Base-by-base conservation (phyloP, 2,329 filamentous ascomycete species). In the Aspergillus sergii region DNA sequence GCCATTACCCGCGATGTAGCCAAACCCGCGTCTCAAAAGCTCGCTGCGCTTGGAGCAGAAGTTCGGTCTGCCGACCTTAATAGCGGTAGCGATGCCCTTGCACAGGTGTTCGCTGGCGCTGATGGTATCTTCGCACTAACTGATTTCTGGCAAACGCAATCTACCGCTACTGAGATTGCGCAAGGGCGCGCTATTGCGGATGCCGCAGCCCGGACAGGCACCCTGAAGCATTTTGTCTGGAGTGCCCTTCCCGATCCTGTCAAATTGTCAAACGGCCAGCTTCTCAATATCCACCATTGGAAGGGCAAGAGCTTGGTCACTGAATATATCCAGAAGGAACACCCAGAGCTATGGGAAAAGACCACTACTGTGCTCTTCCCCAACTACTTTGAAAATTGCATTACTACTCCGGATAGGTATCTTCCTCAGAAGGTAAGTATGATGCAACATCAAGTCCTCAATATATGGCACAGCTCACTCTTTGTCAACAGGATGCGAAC, bases 291-390 rank as follows among this genome's bases (percentile, higher is more conserved):
- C 2, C 61, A 63, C 30, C 61, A 63, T 51, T 63, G 61, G 61
- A 63, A 63, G 57, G 57, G 57, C 6, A 63, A 63, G 57, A 63
- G 61, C 28, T 19, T 63, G 23, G 41, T 63, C n/a, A 60, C 61
- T 11, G 61, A 63, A 28, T 63, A 63, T 32, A 63, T 63, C 41
- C 61, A 60, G 36, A 45, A 32, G 28, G 16, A 59, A 16, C 16
- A 63, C 16, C 57, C 61, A 32, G 30, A 34, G 11, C 43, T 63
- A 19, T 63, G 61, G 61, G 61, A 51, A 12, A 60, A 57, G 57
- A 63, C 61, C 11, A 60, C 59, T n/a, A 63, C 61, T 1, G 53
- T 63, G n/a, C 50, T 63, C 43, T 63, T 63, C 53, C 57, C 61
- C 16, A 63, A 45, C 10, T 45, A 45, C 43, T 45, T 45, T 23